Conservation (phyloP, 192 early-diverging fungal genomes). For the Lunasporangiospora selenospora region DNA sequence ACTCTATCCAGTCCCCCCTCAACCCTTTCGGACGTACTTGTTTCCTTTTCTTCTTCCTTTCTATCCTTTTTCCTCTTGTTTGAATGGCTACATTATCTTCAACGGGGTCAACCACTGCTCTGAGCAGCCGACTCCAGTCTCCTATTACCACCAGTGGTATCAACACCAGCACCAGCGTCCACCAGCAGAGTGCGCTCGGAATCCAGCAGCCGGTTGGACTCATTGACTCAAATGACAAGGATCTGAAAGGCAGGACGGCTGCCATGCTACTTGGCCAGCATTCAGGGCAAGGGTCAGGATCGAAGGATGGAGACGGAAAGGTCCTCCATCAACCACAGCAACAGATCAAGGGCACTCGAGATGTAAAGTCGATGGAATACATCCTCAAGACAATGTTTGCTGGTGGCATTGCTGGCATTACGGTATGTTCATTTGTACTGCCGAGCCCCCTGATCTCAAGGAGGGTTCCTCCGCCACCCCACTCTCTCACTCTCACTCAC, state of each 20-base stretch:
- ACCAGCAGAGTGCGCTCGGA: neutral
- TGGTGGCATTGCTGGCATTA: conserved; percentile 58
- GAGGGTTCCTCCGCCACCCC: too few relatives aligned
- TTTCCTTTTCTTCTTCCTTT: neutral
- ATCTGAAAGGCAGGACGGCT: neutral
- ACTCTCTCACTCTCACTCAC: too few relatives aligned
- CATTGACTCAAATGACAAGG: neutral
- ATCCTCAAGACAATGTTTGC: conserved; percentile 54
- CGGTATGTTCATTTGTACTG: conserved; percentile 50
- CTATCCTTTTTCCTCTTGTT: neutral
- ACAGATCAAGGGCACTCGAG: neutral
- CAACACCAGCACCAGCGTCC: neutral
- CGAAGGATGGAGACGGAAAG: conserved; percentile 1
- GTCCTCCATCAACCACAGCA: too few relatives aligned
- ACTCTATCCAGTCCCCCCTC: neutral
- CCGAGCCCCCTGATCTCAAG: too few relatives aligned
- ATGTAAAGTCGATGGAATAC: conserved; percentile 54
- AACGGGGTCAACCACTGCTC: conserved; percentile 5
- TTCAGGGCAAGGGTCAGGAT: too few relatives aligned
- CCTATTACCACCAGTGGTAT: neutral
- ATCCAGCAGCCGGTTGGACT: neutral
- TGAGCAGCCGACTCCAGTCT: neutral
- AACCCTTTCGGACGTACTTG: neutral
- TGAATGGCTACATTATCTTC: conserved; percentile 35
- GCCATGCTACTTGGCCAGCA: neutral